Percentiles rank a stretch among this genome's conserved stretches.
These are phyloP conservation scores for Hirsutella thompsonii DNA, from an alignment of 2,329 filamentous ascomycete genomes.

Conservation along the genomic window DNA sequence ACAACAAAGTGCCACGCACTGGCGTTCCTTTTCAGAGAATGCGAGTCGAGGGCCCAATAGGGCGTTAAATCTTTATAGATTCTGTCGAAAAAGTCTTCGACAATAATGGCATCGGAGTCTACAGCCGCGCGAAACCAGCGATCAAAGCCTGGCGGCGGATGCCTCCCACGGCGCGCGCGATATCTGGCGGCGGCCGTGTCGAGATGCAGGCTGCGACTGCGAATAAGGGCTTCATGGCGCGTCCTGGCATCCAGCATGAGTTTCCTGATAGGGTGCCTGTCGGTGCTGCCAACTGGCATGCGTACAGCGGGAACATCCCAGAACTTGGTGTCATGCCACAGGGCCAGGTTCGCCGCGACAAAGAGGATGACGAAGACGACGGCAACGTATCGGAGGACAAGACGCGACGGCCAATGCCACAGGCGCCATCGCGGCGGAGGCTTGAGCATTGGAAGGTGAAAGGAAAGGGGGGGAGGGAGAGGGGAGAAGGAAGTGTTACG, in stretches of 20 bases:
- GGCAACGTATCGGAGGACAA: conserved; percentile 15
- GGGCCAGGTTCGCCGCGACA: conserved; percentile 14
- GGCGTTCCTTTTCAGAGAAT: conserved; percentile 24
- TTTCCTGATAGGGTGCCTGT: conserved; percentile 34
- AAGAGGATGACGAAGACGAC: conserved; percentile 11
- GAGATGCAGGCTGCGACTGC: conserved; percentile 34
- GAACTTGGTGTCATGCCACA: conserved; percentile 16
- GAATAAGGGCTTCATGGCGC: conserved; percentile 27
- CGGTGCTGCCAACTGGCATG: conserved; percentile 8
- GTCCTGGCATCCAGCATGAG: conserved; percentile 33
- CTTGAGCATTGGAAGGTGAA: conserved; percentile 2
- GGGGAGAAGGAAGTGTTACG: too few species aligned
- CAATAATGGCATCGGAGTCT: conserved; percentile 37
- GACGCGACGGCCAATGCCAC: conserved; percentile 13
- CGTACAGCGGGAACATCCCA: conserved; percentile 12
- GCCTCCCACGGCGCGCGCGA: conserved; percentile 39
- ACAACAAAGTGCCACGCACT: conserved; percentile 30
- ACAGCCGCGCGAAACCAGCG: conserved; percentile 43
- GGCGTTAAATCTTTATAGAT: conserved; percentile 50
- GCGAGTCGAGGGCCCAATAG: conserved; percentile 42
- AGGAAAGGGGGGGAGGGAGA: too few species aligned
- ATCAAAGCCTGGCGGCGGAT: conserved; percentile 52
- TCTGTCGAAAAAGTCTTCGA: conserved; percentile 52
- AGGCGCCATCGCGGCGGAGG: not conserved
- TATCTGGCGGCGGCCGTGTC: conserved; percentile 41